Conservation (phyloP, 805 yeast genomes). For the Hanseniaspora occidentalis region DNA sequence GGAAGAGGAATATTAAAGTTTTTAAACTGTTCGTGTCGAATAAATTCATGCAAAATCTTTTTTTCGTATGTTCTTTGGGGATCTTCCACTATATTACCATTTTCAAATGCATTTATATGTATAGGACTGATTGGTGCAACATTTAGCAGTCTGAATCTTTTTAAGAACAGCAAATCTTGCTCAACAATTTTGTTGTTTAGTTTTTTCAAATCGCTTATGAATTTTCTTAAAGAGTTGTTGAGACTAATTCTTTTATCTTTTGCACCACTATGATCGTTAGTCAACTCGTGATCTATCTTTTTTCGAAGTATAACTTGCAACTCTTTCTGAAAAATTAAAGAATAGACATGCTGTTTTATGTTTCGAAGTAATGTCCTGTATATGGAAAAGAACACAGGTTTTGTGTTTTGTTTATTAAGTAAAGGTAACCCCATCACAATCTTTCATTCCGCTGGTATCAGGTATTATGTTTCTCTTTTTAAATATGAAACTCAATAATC, state of each 20-base stretch:
- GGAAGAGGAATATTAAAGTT: constrained; percentile 1
- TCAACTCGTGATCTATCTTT: neutral
- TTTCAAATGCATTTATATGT: neutral
- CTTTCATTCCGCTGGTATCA: neutral
- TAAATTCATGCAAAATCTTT: constrained; percentile 11
- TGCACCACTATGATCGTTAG: neutral
- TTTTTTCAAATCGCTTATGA: neutral
- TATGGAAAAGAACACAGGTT: neutral
- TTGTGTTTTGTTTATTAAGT: neutral
- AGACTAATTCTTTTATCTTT: neutral
- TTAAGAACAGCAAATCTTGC: neutral
- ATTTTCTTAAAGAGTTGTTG: neutral
- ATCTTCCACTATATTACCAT: constrained; percentile 2
- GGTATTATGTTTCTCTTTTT: no score
- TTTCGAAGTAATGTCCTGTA: neutral
- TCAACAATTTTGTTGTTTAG: neutral
- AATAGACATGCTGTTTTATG: neutral
- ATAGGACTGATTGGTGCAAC: neutral
- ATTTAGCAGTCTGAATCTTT: neutral
- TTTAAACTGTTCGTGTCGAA: constrained; percentile 8
- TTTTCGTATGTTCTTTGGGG: constrained; percentile 8
- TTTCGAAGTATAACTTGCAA: neutral
- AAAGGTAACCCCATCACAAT: neutral
- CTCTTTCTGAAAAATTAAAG: neutral
- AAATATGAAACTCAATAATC: no score